phyloP scores from a whole-genome alignment of 495 filamentous ascomycete genomes.

The Neurospora sp. region DNA sequence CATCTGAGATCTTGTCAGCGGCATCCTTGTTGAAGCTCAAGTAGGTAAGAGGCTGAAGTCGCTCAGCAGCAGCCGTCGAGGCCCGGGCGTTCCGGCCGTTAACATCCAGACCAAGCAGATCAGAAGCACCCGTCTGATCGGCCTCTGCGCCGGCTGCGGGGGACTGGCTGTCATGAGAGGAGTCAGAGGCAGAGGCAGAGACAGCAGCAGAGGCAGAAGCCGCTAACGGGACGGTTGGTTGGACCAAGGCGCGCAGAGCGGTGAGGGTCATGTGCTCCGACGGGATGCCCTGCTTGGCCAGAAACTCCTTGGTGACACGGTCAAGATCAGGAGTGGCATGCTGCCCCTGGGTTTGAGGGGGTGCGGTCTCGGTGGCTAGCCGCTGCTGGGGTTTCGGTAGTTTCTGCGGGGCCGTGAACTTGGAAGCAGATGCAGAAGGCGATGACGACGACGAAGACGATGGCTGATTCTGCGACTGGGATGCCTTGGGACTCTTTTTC shows the following conservation, averaged over 20 bases:
- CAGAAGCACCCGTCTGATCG: slow-evolving; percentile 9
- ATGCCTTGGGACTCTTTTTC: background rate
- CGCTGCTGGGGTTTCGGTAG: background rate
- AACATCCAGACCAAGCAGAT: slow-evolving; percentile 21
- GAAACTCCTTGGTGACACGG: slow-evolving; percentile 21
- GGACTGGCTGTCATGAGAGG: slow-evolving; percentile 6
- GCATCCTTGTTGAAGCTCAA: slow-evolving; percentile 14
- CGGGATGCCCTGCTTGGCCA: slow-evolving; percentile 21
- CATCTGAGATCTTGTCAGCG: slow-evolving; percentile 37
- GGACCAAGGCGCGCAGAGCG: slow-evolving; percentile 21
- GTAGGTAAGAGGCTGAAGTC: background rate
- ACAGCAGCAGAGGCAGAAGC: background rate
- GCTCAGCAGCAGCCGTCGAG: background rate
- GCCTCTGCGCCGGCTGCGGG: slow-evolving; percentile 4
- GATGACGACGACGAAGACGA: background rate
- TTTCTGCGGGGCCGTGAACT: background rate
- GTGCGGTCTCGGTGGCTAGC: background rate
- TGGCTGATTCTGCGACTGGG: background rate
- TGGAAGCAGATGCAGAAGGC: background rate
- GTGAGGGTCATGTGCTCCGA: slow-evolving; percentile 21
- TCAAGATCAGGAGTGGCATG: slow-evolving; percentile 16
- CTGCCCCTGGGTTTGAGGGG: background rate
- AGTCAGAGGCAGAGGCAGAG: background rate
- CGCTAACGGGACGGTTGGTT: slow-evolving; percentile 10
- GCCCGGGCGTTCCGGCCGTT: slow-evolving; percentile 8